These are phyloP conservation scores for Wickerhamomyces mucosus DNA, from an alignment of 805 yeast genomes.

Conservation along the genomic window DNA sequence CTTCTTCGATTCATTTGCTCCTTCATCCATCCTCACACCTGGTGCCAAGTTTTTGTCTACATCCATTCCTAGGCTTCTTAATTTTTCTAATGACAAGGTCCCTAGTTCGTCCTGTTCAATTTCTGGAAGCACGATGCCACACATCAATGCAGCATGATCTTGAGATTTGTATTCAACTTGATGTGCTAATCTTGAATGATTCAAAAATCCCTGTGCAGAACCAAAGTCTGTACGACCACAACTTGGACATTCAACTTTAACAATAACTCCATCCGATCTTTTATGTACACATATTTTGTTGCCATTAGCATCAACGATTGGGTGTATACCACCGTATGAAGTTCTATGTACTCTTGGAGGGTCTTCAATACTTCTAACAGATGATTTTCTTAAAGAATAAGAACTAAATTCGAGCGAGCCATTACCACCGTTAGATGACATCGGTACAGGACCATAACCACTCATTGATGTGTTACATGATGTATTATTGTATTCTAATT, in stretches of 20 bases:
- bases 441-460: slow-evolving; percentile 15
- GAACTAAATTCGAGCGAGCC: slow-evolving; percentile 2
- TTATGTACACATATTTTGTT: slow-evolving; percentile 44
- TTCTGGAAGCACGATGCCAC: slow-evolving; percentile 47
- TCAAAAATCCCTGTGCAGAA: slow-evolving; percentile 72
- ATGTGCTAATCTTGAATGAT: slow-evolving; percentile 70
- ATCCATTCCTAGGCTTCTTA: slow-evolving; percentile 29
- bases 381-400: not conserved
- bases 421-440: slow-evolving; percentile 10
- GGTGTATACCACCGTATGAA: slow-evolving; percentile 38
- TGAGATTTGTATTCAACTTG: slow-evolving; percentile 61
- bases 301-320: slow-evolving; percentile 32
- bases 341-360: slow-evolving; percentile 25
- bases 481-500: slow-evolving; percentile 6
- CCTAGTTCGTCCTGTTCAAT: slow-evolving; percentile 52
- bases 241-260: slow-evolving; percentile 55
- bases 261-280: slow-evolving; percentile 62
- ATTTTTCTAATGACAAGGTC: slow-evolving; percentile 24
- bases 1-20: slow-evolving; percentile 12
- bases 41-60: slow-evolving; percentile 30
- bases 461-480: too few relatives aligned
- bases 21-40: slow-evolving; percentile 9
- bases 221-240: slow-evolving; percentile 66
- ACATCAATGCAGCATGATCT: slow-evolving; percentile 61
- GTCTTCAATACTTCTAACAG: slow-evolving; percentile 16